Conservation (phyloP, 139 green algal genomes). For the Edaphochlamys debaryana region DNA sequence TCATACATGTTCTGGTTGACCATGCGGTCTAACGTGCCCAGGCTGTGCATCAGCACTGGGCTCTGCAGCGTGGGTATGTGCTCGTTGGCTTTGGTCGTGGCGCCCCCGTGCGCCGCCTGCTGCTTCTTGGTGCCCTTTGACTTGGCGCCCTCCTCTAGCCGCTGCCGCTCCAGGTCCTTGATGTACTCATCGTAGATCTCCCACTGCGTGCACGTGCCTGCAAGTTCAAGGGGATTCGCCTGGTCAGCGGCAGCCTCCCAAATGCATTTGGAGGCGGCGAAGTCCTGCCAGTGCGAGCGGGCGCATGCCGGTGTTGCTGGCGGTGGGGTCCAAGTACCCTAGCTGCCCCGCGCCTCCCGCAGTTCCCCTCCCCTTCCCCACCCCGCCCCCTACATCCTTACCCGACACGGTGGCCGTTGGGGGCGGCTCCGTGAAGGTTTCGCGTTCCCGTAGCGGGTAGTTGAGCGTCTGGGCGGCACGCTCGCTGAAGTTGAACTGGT, state of each 20-base stretch:
- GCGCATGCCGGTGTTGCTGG: no score
- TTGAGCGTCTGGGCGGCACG: constrained; percentile 81
- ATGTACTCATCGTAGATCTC: constrained; percentile 96
- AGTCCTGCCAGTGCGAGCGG: no score
- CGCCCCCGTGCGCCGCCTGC: constrained; percentile 1
- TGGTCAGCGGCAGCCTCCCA: no score
- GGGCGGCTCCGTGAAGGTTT: constrained; percentile 85
- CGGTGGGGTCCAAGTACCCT: no score
- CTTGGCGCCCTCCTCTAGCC: constrained; percentile 74
- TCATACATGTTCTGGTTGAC: constrained; percentile 90
- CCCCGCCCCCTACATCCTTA: constrained; percentile 32
- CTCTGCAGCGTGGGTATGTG: constrained; percentile 33
- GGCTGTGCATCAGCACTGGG: constrained; percentile 11
- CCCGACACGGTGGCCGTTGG: constrained; percentile 66
- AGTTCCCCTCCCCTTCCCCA: no score
- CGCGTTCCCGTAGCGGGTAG: constrained; percentile 65
- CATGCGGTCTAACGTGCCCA: constrained; percentile 88
- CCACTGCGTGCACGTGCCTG: constrained; percentile 81
- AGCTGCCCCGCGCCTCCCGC: no score
- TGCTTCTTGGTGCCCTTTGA: constrained; percentile 58
- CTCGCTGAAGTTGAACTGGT: constrained; percentile 95
- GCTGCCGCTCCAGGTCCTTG: constrained; percentile 82
- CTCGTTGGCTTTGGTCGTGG: neutral
- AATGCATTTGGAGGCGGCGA: no score
- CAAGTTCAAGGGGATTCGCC: no score